Evolutionary conservation across 805 yeast species (phyloP), one percentile per base, ranked within the genome.

Genomic region (Candida easanensis): DNA sequence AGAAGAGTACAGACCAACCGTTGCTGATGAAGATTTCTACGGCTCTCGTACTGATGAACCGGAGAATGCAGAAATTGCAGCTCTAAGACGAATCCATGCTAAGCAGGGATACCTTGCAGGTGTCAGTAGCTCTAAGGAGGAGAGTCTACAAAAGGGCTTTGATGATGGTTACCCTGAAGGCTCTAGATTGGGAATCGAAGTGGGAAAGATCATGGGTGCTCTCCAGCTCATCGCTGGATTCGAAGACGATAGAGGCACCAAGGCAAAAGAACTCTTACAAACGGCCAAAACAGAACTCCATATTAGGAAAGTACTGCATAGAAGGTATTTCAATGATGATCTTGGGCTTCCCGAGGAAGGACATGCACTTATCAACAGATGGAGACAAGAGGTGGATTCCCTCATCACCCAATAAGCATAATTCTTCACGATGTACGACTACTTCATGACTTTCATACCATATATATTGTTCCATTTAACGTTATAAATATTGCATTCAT

Each of bases 61-160:
- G 1, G 60, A 57, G 36, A 48, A 33, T 13, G 40, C 43, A 2
- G 70, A 66, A 23, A 52, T 61, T 5, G 58, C 66, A 7, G 73
- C 74, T 9, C 52, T 83, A 37, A 66, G 76, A 52, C 64, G 90
- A 23, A 73, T 70, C 9, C 97, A 90, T 58, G 71, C 70, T 8
- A 86, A 85, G 50, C 83, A 83, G 49, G 98, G 97, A 0, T 90
- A 87, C 52, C 63, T 88, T 4, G 96, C 84, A 47, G 98, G 97
- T 0, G 57, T 90, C 5, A 70, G 87, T 1, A 63, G 61, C 14
- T 77, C 88, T 4, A 82, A 87, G 53, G 95, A 86, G 51, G 62
- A 64, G 7, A 77, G 82, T 32, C 65, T 88, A 19, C 97, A 90
- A 57, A 57, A 66, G 11, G 97, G 96, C 0, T 90, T 91, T 57